A percentile compares a stretch with the other conserved stretches of the same genome.
phyloP scores from a whole-genome alignment of 202 grass and related monocot genomes.

The Elaeis oleifera region DNA sequence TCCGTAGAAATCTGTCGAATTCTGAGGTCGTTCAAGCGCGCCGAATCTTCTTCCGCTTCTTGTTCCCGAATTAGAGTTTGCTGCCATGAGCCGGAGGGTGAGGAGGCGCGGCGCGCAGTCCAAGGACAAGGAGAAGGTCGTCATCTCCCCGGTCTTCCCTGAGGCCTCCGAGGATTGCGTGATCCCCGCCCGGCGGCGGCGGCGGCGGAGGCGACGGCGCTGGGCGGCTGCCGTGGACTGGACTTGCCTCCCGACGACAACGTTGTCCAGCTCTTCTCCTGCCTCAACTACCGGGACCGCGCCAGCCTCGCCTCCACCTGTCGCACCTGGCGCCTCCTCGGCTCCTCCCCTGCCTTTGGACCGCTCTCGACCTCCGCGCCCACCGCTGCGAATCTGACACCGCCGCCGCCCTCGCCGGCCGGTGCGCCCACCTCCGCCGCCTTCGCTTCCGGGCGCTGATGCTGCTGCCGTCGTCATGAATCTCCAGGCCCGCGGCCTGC shows the following conservation, averaged over 20 bases:
- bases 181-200: slow-evolving; percentile 7
- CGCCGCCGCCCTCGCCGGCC: slow-evolving; percentile 50
- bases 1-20: too few species aligned
- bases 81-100: slow-evolving; percentile 14
- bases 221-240: slow-evolving; percentile 44
- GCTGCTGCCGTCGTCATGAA: slow-evolving; percentile 38
- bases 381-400: slow-evolving; percentile 46
- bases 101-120: slow-evolving; percentile 9
- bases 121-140: slow-evolving; percentile 6
- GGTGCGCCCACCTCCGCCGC: slow-evolving; percentile 45
- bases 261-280: slow-evolving; percentile 76
- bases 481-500: slow-evolving; percentile 49
- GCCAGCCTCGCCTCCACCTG: slow-evolving; percentile 60
- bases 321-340: slow-evolving; percentile 58
- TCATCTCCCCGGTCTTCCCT: neutral
- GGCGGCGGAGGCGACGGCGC: neutral
- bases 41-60: too few species aligned
- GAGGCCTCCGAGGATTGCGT: slow-evolving; percentile 5
- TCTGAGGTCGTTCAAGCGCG: too few species aligned
- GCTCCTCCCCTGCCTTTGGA: slow-evolving; percentile 82
- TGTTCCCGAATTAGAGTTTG: slow-evolving; percentile 15
- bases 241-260: slow-evolving; percentile 75
- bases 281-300: slow-evolving; percentile 90
- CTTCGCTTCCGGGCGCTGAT: slow-evolving; percentile 64
- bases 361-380: slow-evolving; percentile 72